Base-by-base conservation (phyloP, 2,329 filamentous ascomycete genomes). In the Ascochyta lentis region DNA sequence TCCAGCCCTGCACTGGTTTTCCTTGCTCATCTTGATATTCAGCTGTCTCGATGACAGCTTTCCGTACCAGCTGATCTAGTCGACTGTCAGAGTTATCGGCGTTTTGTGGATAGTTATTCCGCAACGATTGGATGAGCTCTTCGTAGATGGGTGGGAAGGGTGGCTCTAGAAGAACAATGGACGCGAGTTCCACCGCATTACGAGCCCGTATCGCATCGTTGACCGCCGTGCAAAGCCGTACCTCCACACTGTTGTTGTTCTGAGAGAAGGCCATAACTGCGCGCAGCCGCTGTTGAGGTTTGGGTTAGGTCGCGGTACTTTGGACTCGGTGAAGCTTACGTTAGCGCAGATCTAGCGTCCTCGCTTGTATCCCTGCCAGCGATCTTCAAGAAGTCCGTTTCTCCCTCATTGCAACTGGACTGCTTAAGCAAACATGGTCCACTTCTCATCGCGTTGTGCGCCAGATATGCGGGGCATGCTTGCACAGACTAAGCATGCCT, bases 11-110 rank as follows among this genome's bases (percentile, higher is more conserved):
- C 12, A 74, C 57, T 6, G 67, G 66, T 34, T 66, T 59, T 1
- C 86, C 88, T 47, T 89, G 86, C 0, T 81, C 79, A 2, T 86
- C 83, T 38, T 89, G 83, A 48, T 88, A 83, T 41, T 72, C 71
- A 13, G 57, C 63, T 16, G 68, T 69, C 51, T 74, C 68, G 7
- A 87, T 84, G 56, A 74, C 70, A 0, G 63, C 57, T 8, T 54
- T 50, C 4, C 59, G 63, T 12, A 73, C 57, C 6, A 71, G 42
- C 22, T 63, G 55, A 31, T 72, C 66, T 10, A 74, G 67, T 24
- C 61, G 56, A 7, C 61, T 58, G 42, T 66, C 64, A 1, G 68
- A 59, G 4, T 49, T 58, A 24, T 49, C 37, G 29, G 66, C 62
- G n/a, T 44, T 51, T 7, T 54, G 56, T 33, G 69, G 65, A 23